Conservation (phyloP, 2,329 filamentous ascomycete genomes). For the Aureobasidium subglaciale region DNA sequence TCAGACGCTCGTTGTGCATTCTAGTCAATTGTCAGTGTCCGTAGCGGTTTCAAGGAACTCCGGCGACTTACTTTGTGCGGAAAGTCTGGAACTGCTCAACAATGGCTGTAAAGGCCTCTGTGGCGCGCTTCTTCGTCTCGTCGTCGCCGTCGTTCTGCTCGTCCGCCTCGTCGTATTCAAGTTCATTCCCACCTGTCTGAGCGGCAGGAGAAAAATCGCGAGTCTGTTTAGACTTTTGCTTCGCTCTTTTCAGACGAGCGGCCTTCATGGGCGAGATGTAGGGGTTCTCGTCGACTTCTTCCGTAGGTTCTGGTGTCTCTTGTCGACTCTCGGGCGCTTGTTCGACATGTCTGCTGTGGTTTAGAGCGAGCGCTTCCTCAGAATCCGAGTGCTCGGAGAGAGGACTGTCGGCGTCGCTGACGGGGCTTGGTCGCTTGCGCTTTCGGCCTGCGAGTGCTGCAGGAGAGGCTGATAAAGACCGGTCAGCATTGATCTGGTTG, state of each 20-base stretch:
- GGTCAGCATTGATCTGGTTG: neutral
- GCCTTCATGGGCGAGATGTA: conserved; percentile 15
- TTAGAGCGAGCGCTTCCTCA: conserved; percentile 22
- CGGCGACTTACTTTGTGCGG: conserved; percentile 40
- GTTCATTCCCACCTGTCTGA: conserved; percentile 32
- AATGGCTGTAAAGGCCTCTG: conserved; percentile 54
- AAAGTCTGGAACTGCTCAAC: conserved; percentile 86
- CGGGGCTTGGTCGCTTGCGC: conserved; percentile 38
- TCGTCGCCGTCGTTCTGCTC: conserved; percentile 24
- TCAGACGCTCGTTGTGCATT: conserved; percentile 78
- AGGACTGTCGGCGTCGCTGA: conserved; percentile 28
- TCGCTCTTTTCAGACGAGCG: conserved; percentile 10
- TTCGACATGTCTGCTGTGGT: conserved; percentile 25
- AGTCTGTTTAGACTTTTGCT: conserved; percentile 8
- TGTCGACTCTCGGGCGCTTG: conserved; percentile 6
- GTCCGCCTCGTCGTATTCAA: conserved; percentile 31
- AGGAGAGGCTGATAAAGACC: neutral
- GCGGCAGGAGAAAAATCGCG: conserved; percentile 22
- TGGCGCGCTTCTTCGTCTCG: conserved; percentile 20
- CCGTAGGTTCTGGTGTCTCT: conserved; percentile 12
- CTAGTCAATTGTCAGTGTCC: neutral
- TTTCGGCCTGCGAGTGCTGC: conserved; percentile 29
- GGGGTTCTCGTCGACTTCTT: conserved; percentile 21
- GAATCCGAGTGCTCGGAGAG: conserved; percentile 30
- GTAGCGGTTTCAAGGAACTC: neutral